Evolutionary conservation across 345 rosid species (phyloP).

Genomic region (Mangifera indica): DNA sequence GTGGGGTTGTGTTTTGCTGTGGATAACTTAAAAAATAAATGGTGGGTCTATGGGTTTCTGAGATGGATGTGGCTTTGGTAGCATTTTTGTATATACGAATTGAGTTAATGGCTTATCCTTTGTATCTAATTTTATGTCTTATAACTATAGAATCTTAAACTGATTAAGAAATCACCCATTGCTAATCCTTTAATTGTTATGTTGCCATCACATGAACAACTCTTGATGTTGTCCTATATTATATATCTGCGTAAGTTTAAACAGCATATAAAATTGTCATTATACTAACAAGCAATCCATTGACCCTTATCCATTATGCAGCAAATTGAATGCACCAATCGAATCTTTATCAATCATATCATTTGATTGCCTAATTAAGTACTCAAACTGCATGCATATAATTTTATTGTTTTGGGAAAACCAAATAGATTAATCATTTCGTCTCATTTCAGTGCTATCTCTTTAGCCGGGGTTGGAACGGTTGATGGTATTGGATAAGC

Average conservation of each 20-base stretch:
- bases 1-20: slow-evolving; percentile 4
- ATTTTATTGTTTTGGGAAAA: no score
- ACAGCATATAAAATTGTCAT: not conserved
- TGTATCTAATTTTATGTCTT: not conserved
- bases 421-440: not conserved
- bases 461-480: not conserved
- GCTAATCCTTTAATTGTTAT: not conserved
- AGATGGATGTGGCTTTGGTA: not conserved
- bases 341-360: no score
- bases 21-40: slow-evolving; percentile 3
- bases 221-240: no score
- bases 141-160: not conserved
- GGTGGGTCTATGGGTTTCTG: not conserved
- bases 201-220: not conserved
- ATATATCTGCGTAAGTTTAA: no score
- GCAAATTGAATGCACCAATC: not conserved
- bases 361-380: no score
- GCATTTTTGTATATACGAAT: not conserved
- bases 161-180: not conserved
- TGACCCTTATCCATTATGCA: not conserved
- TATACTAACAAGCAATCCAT: no score
- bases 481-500: slow-evolving; percentile 4
- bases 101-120: not conserved
- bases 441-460: no score
- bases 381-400: no score